Evolutionary conservation across 148 eudicot species (phyloP), one percentile per base, ranked within the genome.

Genomic region (Limonium bicolor): DNA sequence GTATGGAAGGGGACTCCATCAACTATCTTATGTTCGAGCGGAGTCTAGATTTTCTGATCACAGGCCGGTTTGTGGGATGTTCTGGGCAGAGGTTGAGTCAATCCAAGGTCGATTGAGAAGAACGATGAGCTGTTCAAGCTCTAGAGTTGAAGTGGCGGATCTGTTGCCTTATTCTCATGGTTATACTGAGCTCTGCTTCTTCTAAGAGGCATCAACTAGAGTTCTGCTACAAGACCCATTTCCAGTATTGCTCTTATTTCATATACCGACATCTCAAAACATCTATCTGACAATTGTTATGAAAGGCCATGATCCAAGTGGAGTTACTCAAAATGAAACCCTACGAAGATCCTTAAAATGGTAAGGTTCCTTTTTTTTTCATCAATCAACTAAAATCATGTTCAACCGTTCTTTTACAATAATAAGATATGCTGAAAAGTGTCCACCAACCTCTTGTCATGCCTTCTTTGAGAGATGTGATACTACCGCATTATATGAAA

Each of bases 1-100:
- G 95, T 70, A 69, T 29, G 95, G 95, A 58, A 61, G 59, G 25
- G 95, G 95, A 17, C 80, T 86, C 35, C 95, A 86, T 42, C 95
- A 86, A 54, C 46, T 78, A 40, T 81, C 93, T 2, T 85, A 85
- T 53, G 86, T 80, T 20, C 86, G 95, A 16, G 95, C 86, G 27
- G 95, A 85, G 57, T 86, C 92, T 6, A 72, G 80, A 58, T 86
- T 86, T 63, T 86, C 95, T 0, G 95, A 81, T 66, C 95, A 86
- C 46, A 67, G 95, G 55, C 95, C 95, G 0, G 95, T 86, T 31
- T 86, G 65, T 56, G 52, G 95, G 44, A 47, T 86, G 51, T 77
- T 86, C 50, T 81, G 93, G 93, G 86, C 93, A 1, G 95, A 86
- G 63, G 86, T 81, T 31, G 93, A 86, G 46, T 81, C 93, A 14